Evolutionary conservation across 352 stramenopile genomes (phyloP), one percentile per base, ranked within the genome.

Genomic region (Pythium monospermum): DNA sequence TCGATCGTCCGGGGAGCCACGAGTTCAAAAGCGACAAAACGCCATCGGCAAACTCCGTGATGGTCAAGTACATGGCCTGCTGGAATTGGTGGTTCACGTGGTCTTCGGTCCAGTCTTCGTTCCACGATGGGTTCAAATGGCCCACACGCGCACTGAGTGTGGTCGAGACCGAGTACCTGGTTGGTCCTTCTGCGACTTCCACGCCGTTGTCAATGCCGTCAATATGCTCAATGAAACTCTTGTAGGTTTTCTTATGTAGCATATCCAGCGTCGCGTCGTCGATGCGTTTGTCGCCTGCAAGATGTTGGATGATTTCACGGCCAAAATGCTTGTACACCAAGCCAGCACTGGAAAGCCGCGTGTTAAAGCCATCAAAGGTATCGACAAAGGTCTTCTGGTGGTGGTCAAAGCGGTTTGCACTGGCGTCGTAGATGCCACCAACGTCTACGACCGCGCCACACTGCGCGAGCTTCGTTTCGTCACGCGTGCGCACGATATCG

Each of bases 161-260:
- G 26, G 83, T 89, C 22, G 79, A 80, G 42, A 94, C 66, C 27
- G 69, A 53, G 63, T 94, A 94, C 53, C 89, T 92, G 50, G 85
- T 67, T 27, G 71, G 64, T 0, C 61, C 71, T 4, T 59, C 64
- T 2, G 61, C 68, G 28, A 88, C 64, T 57, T 99, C 93, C 2
- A 99, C 90, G 47, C 97, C 97, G 51, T 99, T 99, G 79, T 99
- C 97, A 57, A 99, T 98, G 31, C 92, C 97, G 72, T 99, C 97
- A 48, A 99, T 95, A 55, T 98, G 91, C 78, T 99, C 96, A 26
- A 99, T 87, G 41, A 99, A 98, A 46, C 80, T 91, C 66, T 97
- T 87, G 79, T 99, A 99, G 18, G 97, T 82, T 71, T 97, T 95
- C 36, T 80, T 73, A 67, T 96, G 87, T 49, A 96, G 64, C 42